Conservation (phyloP, 2,329 filamentous ascomycete species). For the Penicillium sclerotigenum region DNA sequence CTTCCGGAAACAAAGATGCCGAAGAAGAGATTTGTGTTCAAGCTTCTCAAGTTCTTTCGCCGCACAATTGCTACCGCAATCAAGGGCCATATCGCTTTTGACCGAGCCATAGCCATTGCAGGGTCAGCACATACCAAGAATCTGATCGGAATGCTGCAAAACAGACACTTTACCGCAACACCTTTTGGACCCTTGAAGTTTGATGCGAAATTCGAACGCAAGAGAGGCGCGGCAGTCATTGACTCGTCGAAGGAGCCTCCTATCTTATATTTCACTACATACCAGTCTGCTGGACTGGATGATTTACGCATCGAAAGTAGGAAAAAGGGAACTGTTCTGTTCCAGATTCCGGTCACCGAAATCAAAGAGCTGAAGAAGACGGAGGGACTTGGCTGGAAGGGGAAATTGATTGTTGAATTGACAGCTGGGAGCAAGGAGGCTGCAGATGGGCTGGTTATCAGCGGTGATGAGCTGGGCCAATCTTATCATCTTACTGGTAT, state of each 20-base stretch:
- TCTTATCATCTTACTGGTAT: constrained; percentile 31
- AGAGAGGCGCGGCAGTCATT: constrained; percentile 70
- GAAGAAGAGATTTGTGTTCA: constrained; percentile 44
- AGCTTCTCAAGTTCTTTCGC: constrained; percentile 64
- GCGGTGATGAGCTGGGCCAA: constrained; percentile 52
- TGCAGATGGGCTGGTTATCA: constrained; percentile 69
- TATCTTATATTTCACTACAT: constrained; percentile 59
- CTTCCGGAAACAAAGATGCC: constrained; percentile 12
- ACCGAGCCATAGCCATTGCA: constrained; percentile 66
- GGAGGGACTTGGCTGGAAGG: constrained; percentile 80
- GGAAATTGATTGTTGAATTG: constrained; percentile 78
- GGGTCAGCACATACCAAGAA: constrained; percentile 64
- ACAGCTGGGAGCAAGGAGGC: constrained; percentile 66
- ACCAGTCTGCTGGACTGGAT: constrained; percentile 31
- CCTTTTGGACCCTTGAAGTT: constrained; percentile 72
- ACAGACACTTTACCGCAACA: constrained; percentile 38
- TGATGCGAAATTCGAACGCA: constrained; percentile 65
- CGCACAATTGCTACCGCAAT: constrained; percentile 67
- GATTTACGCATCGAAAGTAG: constrained; percentile 49
- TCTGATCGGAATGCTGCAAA: constrained; percentile 66
- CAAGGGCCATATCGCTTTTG: constrained; percentile 67
- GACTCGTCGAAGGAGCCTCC: constrained; percentile 39
- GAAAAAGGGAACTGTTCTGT: constrained; percentile 57
- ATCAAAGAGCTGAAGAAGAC: constrained; percentile 74
- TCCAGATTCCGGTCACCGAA: constrained; percentile 67